phyloP scores from a whole-genome alignment of 495 filamentous ascomycete species.

The Aspergillus homomorphus region DNA sequence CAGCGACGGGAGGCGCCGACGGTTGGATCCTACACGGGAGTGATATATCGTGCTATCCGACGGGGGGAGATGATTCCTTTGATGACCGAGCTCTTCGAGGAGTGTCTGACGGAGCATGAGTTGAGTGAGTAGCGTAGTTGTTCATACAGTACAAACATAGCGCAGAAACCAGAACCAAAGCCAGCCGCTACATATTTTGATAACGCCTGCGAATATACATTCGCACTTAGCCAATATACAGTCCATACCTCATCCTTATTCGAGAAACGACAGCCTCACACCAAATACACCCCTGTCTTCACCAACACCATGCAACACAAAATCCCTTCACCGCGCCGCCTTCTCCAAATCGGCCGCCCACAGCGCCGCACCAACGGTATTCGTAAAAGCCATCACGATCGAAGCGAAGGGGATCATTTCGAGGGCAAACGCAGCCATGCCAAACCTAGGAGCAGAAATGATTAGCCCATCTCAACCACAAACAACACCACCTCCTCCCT shows the following conservation, averaged over 20 bases:
- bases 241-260: too few relatives aligned
- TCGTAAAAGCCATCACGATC: constrained; percentile 85
- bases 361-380: constrained; percentile 85
- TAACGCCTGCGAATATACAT: too few relatives aligned
- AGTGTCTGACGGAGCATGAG: background rate
- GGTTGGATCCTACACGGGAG: background rate
- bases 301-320: too few relatives aligned
- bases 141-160: too few relatives aligned
- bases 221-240: too few relatives aligned
- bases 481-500: background rate
- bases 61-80: constrained; percentile 3
- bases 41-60: constrained; percentile 1
- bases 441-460: constrained; percentile 59
- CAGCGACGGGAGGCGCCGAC: background rate
- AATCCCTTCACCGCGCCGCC: constrained; percentile 20
- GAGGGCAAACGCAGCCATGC: constrained; percentile 68
- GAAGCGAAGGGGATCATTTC: constrained; percentile 83
- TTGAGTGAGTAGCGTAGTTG: background rate
- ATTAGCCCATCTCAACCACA: background rate
- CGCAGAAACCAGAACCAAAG: too few relatives aligned
- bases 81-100: background rate
- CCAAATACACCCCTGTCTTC: too few relatives aligned
- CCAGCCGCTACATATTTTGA: too few relatives aligned
- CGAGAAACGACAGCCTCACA: too few relatives aligned
- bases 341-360: constrained; percentile 92